Evolutionary conservation across 495 filamentous ascomycete genomes (phyloP), one percentile per base, ranked within the genome.

Genomic region (Trichocladium antarcticum): DNA sequence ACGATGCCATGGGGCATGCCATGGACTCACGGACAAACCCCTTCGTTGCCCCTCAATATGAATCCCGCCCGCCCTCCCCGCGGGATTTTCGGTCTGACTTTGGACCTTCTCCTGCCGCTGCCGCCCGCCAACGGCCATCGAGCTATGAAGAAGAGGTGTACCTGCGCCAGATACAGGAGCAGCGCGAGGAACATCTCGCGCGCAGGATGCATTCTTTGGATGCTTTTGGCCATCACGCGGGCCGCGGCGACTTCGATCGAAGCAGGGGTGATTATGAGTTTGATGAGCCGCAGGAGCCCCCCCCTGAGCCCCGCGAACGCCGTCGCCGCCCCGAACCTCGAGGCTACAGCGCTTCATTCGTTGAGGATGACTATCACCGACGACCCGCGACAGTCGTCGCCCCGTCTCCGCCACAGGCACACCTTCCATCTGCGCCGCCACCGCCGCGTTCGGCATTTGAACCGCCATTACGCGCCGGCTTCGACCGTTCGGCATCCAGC

Each of bases 161-260:
- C 27, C 49, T 69, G n/a, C 67, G 74, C 12, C 66, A 70, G 9
- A 54, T 71, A 9, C 77, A 81, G 50, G 80, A 81, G 45, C 64
- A 67, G 2, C 62, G 62, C 7, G 81, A 84, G 56, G 78, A 77
- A 46, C 74, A 72, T 19, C 54, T 79, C 7, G 75, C 79, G 20
- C 67, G 73, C 10, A 68, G 73, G 15, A 62, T 83, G 27, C 77
- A 53, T 49, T 63, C 66, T 1, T 67, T 74, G 12, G 64, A 67
- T 44, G 53, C 70, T 0, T 68, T 69, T 15, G 68, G 70, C 5
- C 64, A 68, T 43, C 62, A 51, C 15, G 51, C 39, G 19, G 32
- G 53, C 36, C 45, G 47, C 8, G 49, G 27, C 28, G 49, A 51
- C 6, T 38, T 28, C 10, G 40, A 27, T 21, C 31, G 40, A 9